These are phyloP conservation scores for Salix brachista DNA, from an alignment of 345 rosid species.

Conservation along the genomic window DNA sequence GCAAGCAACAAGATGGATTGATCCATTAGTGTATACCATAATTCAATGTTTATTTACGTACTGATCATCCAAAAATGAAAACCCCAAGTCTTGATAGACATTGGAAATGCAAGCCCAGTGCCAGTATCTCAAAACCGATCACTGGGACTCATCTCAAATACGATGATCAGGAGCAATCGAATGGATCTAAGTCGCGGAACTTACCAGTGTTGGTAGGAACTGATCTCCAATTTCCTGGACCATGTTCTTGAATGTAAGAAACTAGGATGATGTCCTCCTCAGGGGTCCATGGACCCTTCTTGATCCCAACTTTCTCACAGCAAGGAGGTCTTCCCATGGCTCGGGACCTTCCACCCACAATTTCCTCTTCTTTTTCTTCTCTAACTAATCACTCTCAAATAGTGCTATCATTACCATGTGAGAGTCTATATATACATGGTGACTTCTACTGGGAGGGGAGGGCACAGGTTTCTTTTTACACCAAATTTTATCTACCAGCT, in stretches of 20 bases:
- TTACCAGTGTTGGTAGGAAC: conserved; percentile 92
- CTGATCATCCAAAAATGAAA: neutral
- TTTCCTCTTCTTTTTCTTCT: neutral
- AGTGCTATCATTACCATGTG: conserved; percentile 13
- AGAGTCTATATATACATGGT: neutral
- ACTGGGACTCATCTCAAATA: neutral
- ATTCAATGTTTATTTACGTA: neutral
- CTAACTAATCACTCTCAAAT: neutral
- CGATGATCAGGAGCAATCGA: neutral
- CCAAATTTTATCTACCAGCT: conserved; percentile 2
- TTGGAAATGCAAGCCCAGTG: neutral
- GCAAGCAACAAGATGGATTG: neutral
- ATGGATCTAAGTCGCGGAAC: neutral
- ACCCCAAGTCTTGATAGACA: too few species aligned
- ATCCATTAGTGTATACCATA: neutral
- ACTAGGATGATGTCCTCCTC: conserved; percentile 92
- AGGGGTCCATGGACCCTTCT: conserved; percentile 99
- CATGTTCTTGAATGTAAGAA: conserved; percentile 90
- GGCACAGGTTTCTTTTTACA: conserved; percentile 3
- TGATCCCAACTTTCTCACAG: conserved; percentile 80
- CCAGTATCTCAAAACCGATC: neutral
- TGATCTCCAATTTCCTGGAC: conserved; percentile 97
- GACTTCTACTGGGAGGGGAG: neutral
- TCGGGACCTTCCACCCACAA: neutral
- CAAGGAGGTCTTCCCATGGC: conserved; percentile 95